Evolutionary conservation across 345 rosid species (phyloP), one percentile per base, ranked within the genome.

Genomic region (Heritiera littoralis): DNA sequence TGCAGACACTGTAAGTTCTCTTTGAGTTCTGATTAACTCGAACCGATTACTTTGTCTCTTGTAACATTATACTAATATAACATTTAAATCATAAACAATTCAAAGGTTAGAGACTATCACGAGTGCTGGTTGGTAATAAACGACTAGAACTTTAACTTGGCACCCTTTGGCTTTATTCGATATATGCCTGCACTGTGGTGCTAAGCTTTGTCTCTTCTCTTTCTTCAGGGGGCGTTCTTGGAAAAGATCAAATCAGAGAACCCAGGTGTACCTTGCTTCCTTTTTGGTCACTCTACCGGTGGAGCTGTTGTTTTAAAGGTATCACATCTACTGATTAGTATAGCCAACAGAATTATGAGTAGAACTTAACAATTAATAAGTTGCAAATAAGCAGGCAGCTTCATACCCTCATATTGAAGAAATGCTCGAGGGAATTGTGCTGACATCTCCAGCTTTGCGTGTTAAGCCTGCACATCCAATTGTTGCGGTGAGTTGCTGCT

Each of bases 231-330:
- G 78, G 89, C 97, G 79, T 91, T 92, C 86, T 83, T 94, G 92
- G 97, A 92, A 74, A 96, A 89, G 85, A 83, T 92, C 68, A 90
- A 81, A 86, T 85, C 81, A 41, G 98, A 94, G 64, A 84, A 96
- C 81, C 97, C 94, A 0, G 93, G 89, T 20, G 80, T 91, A 30
- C 97, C 97, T 30, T 96, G 99, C 87, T 96, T 96, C 81, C 98
- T 96, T 55, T 92, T 94, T 82, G 99, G 99, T 82, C 99, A 96
- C 78, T 96, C 97, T 46, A 94, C 98, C 0, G 98, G 99, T 84
- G 99, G 99, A 77, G 95, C 99, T 75, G 98, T 94, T 68, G 99
- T 96, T 83, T 86, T 96, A 81, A 96, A 96, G 93, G 98, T 91
- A 80, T 71, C 41, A 28, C 5, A 66, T 66, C 48, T 54, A 3